Percentiles rank a stretch among this genome's conserved stretches.
These are phyloP conservation scores for Teratosphaeria viscida DNA, from an alignment of 2,329 filamentous ascomycete species.

Conservation along the genomic window DNA sequence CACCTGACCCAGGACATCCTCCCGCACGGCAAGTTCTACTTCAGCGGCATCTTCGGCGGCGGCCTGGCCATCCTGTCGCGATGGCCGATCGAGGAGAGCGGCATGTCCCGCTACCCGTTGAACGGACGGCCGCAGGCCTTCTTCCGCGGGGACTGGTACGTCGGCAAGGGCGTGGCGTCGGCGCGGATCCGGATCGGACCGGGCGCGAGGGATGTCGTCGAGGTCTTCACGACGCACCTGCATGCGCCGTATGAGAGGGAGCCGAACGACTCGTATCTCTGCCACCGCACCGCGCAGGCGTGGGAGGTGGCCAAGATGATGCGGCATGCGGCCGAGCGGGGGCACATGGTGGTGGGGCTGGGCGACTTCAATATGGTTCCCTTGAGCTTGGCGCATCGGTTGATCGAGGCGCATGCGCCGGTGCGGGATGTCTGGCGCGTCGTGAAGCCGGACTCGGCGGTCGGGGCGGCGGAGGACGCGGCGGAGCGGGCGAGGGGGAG, in stretches of 20 bases:
- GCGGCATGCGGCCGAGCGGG: constrained; percentile 65
- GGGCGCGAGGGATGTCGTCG: constrained; percentile 54
- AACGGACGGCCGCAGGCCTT: constrained; percentile 91
- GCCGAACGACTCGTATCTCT: constrained; percentile 73
- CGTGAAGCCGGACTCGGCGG: constrained; percentile 70
- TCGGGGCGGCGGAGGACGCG: constrained; percentile 60
- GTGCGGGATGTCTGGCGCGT: constrained; percentile 78
- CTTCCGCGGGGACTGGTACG: constrained; percentile 90
- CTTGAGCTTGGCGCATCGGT: constrained; percentile 66
- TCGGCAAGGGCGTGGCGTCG: constrained; percentile 85
- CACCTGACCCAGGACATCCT: constrained; percentile 61
- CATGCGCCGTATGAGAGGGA: constrained; percentile 81
- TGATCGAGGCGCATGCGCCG: constrained; percentile 68
- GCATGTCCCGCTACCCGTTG: constrained; percentile 77
- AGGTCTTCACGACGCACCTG: constrained; percentile 81
- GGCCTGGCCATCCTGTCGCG: constrained; percentile 80
- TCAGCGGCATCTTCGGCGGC: constrained; percentile 77
- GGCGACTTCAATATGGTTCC: constrained; percentile 99
- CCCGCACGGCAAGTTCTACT: constrained; percentile 88
- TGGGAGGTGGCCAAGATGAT: constrained; percentile 93
- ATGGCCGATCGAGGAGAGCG: constrained; percentile 87
- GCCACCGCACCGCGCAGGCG: constrained; percentile 81
- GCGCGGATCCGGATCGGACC: constrained; percentile 66
- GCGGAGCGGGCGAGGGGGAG: constrained; percentile 55
- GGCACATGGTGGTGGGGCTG: constrained; percentile 72